These are phyloP conservation scores for Suillus variegatus DNA, from an alignment of 768 basidiomycete species.

Conservation along the genomic window DNA sequence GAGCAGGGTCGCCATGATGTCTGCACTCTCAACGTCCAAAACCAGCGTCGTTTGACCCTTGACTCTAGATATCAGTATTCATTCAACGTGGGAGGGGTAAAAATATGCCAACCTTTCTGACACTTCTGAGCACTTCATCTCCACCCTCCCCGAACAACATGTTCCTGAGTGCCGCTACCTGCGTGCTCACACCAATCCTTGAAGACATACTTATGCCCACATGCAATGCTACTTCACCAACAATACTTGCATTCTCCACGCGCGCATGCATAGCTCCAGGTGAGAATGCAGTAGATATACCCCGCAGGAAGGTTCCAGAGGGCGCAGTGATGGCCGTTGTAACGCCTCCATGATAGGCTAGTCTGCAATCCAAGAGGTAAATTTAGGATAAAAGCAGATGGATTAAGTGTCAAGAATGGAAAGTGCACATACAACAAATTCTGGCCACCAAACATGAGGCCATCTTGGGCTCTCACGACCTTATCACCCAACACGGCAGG, in stretches of 20 bases:
- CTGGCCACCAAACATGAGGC: conserved; percentile 67
- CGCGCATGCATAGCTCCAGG: conserved; percentile 52
- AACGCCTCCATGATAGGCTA: conserved; percentile 68
- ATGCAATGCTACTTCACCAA: conserved; percentile 65
- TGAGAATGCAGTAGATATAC: conserved; percentile 62
- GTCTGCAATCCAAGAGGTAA: conserved; percentile 34
- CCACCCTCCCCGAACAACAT: conserved; percentile 58
- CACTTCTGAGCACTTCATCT: conserved; percentile 25
- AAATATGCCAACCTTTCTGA: conserved; percentile 16
- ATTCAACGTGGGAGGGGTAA: not conserved
- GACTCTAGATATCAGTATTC: not conserved
- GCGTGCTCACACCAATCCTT: conserved; percentile 59
- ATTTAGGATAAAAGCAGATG: not conserved
- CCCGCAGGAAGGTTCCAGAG: conserved; percentile 49
- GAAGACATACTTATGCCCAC: conserved; percentile 47
- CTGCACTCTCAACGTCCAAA: conserved; percentile 65
- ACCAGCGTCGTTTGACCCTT: conserved; percentile 69
- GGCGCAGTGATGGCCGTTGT: conserved; percentile 58
- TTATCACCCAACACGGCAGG: conserved; percentile 54
- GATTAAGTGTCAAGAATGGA: not conserved
- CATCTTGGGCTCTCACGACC: conserved; percentile 69
- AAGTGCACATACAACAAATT: conserved; percentile 62
- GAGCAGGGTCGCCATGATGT: conserved; percentile 71
- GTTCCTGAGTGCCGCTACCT: conserved; percentile 63
- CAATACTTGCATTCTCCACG: conserved; percentile 61